These are phyloP conservation scores for Xylariaceae sp. DNA, from an alignment of 2,329 filamentous ascomycete genomes.

Conservation along the genomic window DNA sequence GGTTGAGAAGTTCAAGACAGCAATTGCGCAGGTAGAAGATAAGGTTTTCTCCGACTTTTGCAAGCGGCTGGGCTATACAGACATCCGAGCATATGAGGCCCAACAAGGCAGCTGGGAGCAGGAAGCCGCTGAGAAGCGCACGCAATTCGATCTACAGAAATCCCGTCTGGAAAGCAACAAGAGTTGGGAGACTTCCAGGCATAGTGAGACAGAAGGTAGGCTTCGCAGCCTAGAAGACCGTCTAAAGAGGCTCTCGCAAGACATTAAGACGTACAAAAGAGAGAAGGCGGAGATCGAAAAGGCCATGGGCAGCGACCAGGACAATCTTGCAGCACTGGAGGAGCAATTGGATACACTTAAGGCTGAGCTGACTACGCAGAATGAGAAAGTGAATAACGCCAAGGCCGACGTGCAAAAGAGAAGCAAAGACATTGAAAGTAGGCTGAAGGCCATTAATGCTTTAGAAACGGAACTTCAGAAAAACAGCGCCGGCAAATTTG, in stretches of 20 bases:
- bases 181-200: conserved; percentile 61
- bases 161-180: conserved; percentile 70
- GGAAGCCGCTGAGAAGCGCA: conserved; percentile 84
- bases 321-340: conserved; percentile 76
- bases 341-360: conserved; percentile 74
- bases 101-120: conserved; percentile 93
- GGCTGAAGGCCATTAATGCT: conserved; percentile 73
- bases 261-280: conserved; percentile 72
- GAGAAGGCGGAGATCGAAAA: conserved; percentile 79
- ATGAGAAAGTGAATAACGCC: conserved; percentile 77
- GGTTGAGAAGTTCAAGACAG: conserved; percentile 59
- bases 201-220: conserved; percentile 67
- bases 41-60: conserved; percentile 88
- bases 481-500: conserved; percentile 83
- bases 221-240: conserved; percentile 71
- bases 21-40: conserved; percentile 84
- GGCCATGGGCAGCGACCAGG: conserved; percentile 73
- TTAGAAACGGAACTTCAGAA: conserved; percentile 88
- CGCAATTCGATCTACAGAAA: conserved; percentile 84
- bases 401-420: conserved; percentile 82
- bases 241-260: conserved; percentile 68
- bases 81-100: conserved; percentile 91
- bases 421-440: conserved; percentile 79
- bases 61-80: conserved; percentile 80
- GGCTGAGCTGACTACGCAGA: conserved; percentile 70